A percentile compares a stretch with the other conserved stretches of the same genome.
phyloP scores from a whole-genome alignment of 495 filamentous ascomycete species.

The Daldinia bambusicola region DNA sequence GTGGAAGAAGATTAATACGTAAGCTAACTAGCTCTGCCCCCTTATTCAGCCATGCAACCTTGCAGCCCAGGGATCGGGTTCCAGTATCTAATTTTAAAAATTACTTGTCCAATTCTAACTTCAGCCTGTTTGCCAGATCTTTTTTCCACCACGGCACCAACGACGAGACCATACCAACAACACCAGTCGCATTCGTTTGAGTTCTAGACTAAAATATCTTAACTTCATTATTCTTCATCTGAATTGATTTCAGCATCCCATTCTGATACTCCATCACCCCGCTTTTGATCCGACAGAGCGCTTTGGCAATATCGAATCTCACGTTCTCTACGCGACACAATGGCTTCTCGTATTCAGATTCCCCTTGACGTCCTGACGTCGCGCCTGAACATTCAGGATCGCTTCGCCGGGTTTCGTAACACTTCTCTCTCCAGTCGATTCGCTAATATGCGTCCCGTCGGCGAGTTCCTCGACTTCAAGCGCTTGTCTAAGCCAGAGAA shows the following conservation, averaged over 20 bases:
- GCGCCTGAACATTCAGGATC: constrained; percentile 78
- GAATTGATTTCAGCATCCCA: constrained; percentile 1
- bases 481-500: constrained; percentile 91
- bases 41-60: constrained; percentile 31
- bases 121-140: constrained; percentile 32
- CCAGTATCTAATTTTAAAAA: constrained; percentile 41
- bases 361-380: constrained; percentile 92
- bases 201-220: constrained; percentile 13
- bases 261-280: background rate
- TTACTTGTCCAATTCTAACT: constrained; percentile 33
- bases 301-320: constrained; percentile 9
- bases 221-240: background rate
- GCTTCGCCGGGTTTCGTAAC: constrained; percentile 79
- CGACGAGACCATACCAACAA: constrained; percentile 8
- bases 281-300: background rate
- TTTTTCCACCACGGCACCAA: constrained; percentile 24
- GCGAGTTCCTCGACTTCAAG: constrained; percentile 96
- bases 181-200: constrained; percentile 13
- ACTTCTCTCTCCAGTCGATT: constrained; percentile 83
- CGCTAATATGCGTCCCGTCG: constrained; percentile 88
- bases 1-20: constrained; percentile 33
- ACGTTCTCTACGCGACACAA: constrained; percentile 52
- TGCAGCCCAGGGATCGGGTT: background rate
- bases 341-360: constrained; percentile 92
- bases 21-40: constrained; percentile 38